These are phyloP conservation scores for Prunus persica DNA, from an alignment of 306 rosid genomes.

Conservation along the genomic window Prunus_persica_NCBIv2 NC_034011.1:20343501-20344000, in stretches of 20 bases:
- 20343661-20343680: conserved; percentile 14
- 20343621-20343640: neutral
- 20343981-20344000: no score
- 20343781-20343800: conserved; percentile 9
- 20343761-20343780: conserved; percentile 12
- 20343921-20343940: neutral
- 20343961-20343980: neutral
- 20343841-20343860: conserved; percentile 5
- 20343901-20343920: conserved; percentile 2
- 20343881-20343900: neutral
- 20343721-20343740: neutral
- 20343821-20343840: conserved; percentile 14
- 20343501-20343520: conserved; percentile 10
- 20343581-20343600: neutral
- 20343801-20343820: conserved; percentile 4
- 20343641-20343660: neutral
- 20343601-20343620: conserved; percentile 14
- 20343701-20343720: conserved; percentile 3
- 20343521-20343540: neutral
- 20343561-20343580: neutral
- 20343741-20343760: neutral
- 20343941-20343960: neutral
- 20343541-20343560: neutral
- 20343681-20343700: conserved; percentile 13
- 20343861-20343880: neutral